Evolutionary conservation across 2,329 filamentous ascomycete genomes (phyloP).

Genomic region (Talaromyces islandicus): DNA sequence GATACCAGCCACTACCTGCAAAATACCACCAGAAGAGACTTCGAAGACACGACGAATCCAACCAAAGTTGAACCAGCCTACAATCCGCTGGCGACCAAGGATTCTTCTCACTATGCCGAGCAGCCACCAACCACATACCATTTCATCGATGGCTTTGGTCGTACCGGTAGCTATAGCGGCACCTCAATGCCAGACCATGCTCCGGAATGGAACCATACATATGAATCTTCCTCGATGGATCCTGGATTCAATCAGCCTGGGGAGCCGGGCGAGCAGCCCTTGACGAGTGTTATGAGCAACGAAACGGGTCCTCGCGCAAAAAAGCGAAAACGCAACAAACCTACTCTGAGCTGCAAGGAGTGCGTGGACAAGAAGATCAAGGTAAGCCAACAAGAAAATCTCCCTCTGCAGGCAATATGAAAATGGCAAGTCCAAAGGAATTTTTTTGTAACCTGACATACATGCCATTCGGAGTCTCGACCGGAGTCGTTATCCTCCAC

Average conservation of each 20-base stretch:
- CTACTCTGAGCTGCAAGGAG: slow-evolving; percentile 10
- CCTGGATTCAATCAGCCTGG: background rate
- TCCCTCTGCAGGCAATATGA: too few species aligned
- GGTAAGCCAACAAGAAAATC: slow-evolving; percentile 1
- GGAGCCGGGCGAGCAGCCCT: background rate
- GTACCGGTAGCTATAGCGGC: background rate
- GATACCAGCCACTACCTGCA: background rate
- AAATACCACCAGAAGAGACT: background rate
- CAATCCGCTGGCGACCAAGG: background rate
- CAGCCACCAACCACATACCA: background rate
- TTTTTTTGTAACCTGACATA: background rate
- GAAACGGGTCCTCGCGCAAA: background rate
- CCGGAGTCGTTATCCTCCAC: too few species aligned
- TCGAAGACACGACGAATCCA: background rate
- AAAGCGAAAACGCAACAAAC: slow-evolving; percentile 11
- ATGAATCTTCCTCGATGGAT: background rate
- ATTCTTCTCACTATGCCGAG: background rate
- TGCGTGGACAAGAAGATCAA: slow-evolving; percentile 12
- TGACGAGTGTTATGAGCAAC: background rate
- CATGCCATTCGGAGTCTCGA: too few species aligned
- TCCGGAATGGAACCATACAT: background rate
- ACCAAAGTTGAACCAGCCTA: too few species aligned
- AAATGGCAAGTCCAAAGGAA: background rate
- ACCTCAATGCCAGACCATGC: too few species aligned
- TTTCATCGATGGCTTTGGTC: background rate